A percentile compares a stretch with the other conserved stretches of the same genome.
phyloP scores from a whole-genome alignment of 257 asterid genomes.

The Catharanthus roseus region DNA sequence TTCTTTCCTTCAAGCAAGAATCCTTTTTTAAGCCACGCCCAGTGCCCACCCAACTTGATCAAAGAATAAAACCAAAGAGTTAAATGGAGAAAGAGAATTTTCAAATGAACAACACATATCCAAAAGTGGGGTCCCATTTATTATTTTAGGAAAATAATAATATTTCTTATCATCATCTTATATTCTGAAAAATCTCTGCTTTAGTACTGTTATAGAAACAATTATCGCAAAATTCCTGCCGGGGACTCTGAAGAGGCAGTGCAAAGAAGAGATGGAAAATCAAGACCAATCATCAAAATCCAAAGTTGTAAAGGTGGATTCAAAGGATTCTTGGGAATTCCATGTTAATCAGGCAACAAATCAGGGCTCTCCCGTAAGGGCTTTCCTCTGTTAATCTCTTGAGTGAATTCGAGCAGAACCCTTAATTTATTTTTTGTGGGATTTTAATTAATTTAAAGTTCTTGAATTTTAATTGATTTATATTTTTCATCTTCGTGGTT shows the following conservation, averaged over 20 bases:
- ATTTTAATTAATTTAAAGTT: not conserved
- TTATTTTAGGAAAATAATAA: not conserved
- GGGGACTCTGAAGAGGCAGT: not conserved
- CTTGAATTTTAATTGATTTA: not conserved
- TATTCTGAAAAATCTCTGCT: not conserved
- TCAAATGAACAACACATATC: not conserved
- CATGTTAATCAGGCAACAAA: slow-evolving; percentile 33
- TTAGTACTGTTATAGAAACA: not conserved
- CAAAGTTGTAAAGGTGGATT: slow-evolving; percentile 32
- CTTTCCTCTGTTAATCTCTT: not conserved
- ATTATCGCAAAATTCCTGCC: not conserved
- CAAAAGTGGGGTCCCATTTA: slow-evolving; percentile 8
- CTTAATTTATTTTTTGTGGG: not conserved
- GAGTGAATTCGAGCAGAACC: not conserved
- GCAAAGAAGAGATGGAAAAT: slow-evolving; percentile 22
- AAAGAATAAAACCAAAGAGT: slow-evolving; percentile 1
- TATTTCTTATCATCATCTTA: not conserved
- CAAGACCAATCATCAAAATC: slow-evolving; percentile 19
- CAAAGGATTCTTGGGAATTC: slow-evolving; percentile 41
- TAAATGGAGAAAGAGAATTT: not conserved
- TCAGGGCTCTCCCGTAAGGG: slow-evolving; percentile 39
- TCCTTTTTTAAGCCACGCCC: not conserved
- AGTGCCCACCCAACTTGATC: not conserved
- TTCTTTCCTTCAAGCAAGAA: not conserved
- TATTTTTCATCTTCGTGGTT: not conserved